Conservation (phyloP, 768 basidiomycete genomes). For the Pisolithus sp. region DNA sequence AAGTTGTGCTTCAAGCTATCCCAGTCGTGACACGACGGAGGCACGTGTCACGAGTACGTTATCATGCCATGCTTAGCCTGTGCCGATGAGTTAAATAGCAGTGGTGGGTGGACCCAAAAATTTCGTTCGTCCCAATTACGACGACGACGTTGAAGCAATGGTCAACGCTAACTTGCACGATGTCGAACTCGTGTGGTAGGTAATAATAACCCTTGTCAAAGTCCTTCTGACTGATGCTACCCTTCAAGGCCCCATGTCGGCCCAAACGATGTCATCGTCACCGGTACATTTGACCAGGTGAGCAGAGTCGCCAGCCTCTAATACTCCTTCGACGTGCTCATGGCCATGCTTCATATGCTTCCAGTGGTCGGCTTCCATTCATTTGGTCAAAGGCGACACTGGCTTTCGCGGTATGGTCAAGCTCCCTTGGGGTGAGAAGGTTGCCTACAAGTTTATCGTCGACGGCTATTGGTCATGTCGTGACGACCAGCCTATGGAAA, state of each 20-base stretch:
- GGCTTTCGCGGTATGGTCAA: constrained; percentile 51
- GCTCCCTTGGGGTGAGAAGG: constrained; percentile 57
- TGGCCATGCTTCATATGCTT: background rate
- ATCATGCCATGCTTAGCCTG: constrained; percentile 15
- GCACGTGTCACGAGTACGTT: background rate
- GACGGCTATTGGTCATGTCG: constrained; percentile 61
- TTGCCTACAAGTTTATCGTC: constrained; percentile 76
- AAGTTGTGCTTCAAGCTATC: background rate
- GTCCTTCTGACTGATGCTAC: constrained; percentile 4
- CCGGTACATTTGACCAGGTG: constrained; percentile 76
- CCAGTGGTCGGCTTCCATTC: constrained; percentile 58
- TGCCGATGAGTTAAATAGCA: constrained; percentile 13
- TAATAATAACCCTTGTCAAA: constrained; percentile 7
- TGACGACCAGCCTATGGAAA: constrained; percentile 51
- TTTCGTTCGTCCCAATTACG: constrained; percentile 17
- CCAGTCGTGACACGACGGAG: background rate
- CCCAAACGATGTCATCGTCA: constrained; percentile 56
- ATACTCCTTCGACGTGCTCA: constrained; percentile 10
- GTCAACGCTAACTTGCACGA: constrained; percentile 39
- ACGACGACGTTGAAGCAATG: constrained; percentile 22
- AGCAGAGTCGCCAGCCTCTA: constrained; percentile 13
- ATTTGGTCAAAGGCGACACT: constrained; percentile 43
- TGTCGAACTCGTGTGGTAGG: constrained; percentile 48
- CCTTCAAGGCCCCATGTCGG: constrained; percentile 50
- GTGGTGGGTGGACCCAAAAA: background rate